A percentile compares a stretch with the other conserved stretches of the same genome.
Evolutionary conservation across 352 stramenopile genomes (phyloP).

Genomic region (Phytophthora pistaciae): DNA sequence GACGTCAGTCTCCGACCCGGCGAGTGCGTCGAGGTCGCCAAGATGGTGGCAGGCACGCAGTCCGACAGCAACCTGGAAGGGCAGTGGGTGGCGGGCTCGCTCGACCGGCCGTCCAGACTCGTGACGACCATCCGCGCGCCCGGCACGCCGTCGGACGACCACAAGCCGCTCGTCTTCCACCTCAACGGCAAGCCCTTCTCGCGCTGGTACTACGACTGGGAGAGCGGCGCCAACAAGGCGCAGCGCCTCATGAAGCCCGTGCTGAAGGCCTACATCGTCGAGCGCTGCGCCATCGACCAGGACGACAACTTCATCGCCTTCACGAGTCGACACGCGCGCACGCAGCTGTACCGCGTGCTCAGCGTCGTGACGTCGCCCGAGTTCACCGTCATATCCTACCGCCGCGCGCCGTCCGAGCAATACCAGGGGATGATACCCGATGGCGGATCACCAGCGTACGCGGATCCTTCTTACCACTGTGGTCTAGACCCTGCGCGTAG

Average conservation of each 20-base stretch:
- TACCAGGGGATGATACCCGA: background rate
- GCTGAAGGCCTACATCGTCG: conserved; percentile 59
- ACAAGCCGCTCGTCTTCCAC: conserved; percentile 47
- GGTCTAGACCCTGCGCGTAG: too few relatives aligned
- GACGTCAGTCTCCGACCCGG: conserved; percentile 23
- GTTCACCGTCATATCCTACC: conserved; percentile 70
- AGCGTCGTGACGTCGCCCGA: conserved; percentile 53
- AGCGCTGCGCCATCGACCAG: conserved; percentile 37
- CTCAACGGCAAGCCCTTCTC: conserved; percentile 48
- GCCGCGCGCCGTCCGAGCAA: conserved; percentile 37
- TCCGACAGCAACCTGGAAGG: conserved; percentile 55
- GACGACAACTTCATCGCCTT: conserved; percentile 26
- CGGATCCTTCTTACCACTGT: too few relatives aligned
- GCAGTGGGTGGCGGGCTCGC: conserved; percentile 51
- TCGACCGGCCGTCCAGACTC: conserved; percentile 44
- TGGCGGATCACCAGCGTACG: too few relatives aligned
- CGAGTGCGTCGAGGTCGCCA: conserved; percentile 31
- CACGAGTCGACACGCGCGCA: conserved; percentile 2
- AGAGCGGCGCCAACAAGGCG: conserved; percentile 59
- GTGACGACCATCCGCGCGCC: conserved; percentile 18
- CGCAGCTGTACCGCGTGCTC: conserved; percentile 46
- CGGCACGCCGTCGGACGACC: conserved; percentile 21
- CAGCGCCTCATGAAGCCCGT: conserved; percentile 69
- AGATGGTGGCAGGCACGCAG: conserved; percentile 40
- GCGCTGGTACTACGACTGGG: conserved; percentile 74